phyloP scores from a whole-genome alignment of 2,329 filamentous ascomycete species.

The Fusarium irregulare region DNA sequence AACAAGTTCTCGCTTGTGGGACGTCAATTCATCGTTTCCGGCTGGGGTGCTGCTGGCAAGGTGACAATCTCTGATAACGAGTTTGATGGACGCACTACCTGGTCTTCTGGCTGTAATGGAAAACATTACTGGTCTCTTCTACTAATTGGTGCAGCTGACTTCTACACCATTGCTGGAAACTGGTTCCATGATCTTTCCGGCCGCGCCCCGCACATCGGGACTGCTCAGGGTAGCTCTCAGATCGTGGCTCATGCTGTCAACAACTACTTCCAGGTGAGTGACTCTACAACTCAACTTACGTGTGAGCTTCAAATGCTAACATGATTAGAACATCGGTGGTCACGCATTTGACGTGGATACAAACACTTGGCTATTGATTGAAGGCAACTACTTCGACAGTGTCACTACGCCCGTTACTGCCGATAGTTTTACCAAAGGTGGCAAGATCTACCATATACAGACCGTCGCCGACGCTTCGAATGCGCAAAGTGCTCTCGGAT shows the following conservation, averaged over 20 bases:
- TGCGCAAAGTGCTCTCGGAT: constrained; percentile 32
- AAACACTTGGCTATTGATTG: constrained; percentile 60
- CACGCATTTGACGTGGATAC: constrained; percentile 65
- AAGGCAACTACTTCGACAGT: constrained; percentile 68
- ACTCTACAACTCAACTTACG: too few species aligned
- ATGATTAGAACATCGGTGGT: constrained; percentile 55
- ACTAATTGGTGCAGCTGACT: constrained; percentile 56
- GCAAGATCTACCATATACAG: constrained; percentile 42
- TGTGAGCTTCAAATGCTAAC: not conserved
- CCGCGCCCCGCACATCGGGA: constrained; percentile 66
- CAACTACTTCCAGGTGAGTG: constrained; percentile 62
- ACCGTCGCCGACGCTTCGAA: constrained; percentile 42
- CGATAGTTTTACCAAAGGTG: constrained; percentile 27
- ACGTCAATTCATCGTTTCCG: too few species aligned
- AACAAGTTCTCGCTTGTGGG: too few species aligned
- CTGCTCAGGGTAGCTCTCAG: constrained; percentile 49
- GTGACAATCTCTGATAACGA: constrained; percentile 61
- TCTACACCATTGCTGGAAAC: constrained; percentile 65
- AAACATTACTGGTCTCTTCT: constrained; percentile 70
- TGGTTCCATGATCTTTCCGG: constrained; percentile 69
- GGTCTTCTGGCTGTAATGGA: constrained; percentile 66
- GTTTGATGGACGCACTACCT: constrained; percentile 64
- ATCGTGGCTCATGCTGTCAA: constrained; percentile 68
- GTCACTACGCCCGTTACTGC: constrained; percentile 52
- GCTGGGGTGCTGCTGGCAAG: too few species aligned